Base-by-base conservation (phyloP, 73 alveolate species). In the Effrenium voratum region DNA sequence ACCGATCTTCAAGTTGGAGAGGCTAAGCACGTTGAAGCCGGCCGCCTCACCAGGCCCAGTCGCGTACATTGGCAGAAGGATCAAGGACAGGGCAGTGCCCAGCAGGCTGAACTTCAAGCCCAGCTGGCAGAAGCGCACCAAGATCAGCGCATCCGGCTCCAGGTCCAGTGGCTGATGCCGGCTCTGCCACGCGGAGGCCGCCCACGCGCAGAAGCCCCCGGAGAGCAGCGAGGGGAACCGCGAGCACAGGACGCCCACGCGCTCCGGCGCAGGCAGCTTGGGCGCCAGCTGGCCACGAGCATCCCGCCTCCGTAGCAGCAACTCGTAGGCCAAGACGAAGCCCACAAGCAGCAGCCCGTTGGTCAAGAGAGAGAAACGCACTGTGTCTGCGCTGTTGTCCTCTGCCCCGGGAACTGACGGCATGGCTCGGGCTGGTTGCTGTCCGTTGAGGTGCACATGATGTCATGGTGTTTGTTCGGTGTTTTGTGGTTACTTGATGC, bases 51-150 rank as follows among this genome's bases (percentile, higher is more conserved):
- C 98, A 34, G 90, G 92, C 40, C 98, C 98, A 5, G 91, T 92
- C 36, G 91, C 77, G 36, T 75, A 72, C 98, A 73, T 76, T 3
- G 98, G 98, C 36, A 92, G 40, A 16, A 92, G 49, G 46, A 92
- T 59, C 40, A 79, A 73, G 47, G 92, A 75, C 50, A 92, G 38
- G 34, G 68, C 92, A 6, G 98, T 92, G 76, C 98, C 98, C 2
- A 76, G 82, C 40, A 76, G 32, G 70, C 92, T 76, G 98, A 92
- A 92, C 36, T 92, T 92, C 70, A 92, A 57, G 36, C 98, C 98
- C 13, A 92, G 92, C 59, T 92, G 81, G 81, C 98, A 92, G 92
- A 92, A 92, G 16, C 98, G 98, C 19, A 92, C 47, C 41, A 92
- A 59, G 91, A 92, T 75, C 41, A 45, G 76, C n/a, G 91, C 98